Percentiles rank a stretch among this genome's conserved stretches.
Conservation (phyloP, 805 yeast species). For the Kuraishia hungarica region DNA sequence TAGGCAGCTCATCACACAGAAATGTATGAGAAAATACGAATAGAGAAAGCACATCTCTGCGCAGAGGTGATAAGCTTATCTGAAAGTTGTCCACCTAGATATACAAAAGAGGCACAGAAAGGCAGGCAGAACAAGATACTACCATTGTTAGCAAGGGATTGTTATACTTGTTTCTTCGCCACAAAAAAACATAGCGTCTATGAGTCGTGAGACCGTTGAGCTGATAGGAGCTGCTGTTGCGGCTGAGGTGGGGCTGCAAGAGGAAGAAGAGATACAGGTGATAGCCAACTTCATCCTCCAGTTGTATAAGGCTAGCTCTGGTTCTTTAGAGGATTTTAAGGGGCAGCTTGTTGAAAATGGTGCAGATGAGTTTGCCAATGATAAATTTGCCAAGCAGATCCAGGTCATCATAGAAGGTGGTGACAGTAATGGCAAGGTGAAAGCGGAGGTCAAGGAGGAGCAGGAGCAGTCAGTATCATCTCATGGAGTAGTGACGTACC, state of each 20-base stretch:
- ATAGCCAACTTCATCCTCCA: constrained; percentile 6
- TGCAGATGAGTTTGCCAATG: constrained; percentile 6
- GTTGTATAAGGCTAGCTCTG: constrained; percentile 5
- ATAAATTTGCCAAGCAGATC: not conserved
- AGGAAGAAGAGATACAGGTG: constrained; percentile 5
- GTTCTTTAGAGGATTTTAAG: constrained; percentile 4
- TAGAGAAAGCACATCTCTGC: too few species aligned
- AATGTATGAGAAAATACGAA: not conserved
- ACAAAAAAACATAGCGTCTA: not conserved
- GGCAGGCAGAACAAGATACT: too few species aligned
- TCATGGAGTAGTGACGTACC: not conserved
- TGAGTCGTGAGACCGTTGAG: not conserved
- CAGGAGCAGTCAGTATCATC: too few species aligned
- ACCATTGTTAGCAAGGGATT: too few species aligned
- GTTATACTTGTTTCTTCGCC: too few species aligned
- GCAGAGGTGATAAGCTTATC: too few species aligned
- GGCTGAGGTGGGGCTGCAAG: not conserved
- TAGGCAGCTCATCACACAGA: not conserved
- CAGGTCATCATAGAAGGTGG: not conserved
- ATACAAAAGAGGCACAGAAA: too few species aligned
- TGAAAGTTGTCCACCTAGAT: too few species aligned
- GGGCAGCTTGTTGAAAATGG: constrained; percentile 6
- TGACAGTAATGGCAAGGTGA: not conserved
- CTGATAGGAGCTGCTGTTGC: not conserved
- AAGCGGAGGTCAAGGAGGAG: not conserved